These are phyloP conservation scores for Eruca vesicaria DNA, from an alignment of 441 rosid species.

Conservation along the genomic window DNA sequence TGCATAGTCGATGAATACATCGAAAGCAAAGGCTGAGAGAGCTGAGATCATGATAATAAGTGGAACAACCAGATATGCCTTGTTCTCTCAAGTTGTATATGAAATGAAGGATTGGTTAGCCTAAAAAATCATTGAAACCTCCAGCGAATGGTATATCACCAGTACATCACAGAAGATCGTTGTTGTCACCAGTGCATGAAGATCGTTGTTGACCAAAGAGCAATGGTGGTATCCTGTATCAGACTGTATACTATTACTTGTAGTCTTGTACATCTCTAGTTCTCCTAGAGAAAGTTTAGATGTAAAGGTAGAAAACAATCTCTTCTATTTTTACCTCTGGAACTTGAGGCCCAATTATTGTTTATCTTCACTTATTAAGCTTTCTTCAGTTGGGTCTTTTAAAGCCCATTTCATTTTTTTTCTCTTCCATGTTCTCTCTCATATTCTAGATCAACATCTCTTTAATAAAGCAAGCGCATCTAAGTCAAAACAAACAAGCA, in stretches of 20 bases:
- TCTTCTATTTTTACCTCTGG: background rate
- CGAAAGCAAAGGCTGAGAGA: constrained; percentile 44
- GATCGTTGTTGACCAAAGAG: background rate
- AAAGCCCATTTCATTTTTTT: background rate
- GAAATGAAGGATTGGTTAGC: constrained; percentile 42
- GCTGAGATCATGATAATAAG: constrained; percentile 54
- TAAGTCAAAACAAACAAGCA: background rate
- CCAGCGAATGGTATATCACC: constrained; percentile 11
- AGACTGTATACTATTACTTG: no score
- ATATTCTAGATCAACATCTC: background rate
- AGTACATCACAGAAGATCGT: background rate
- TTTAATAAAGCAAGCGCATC: background rate
- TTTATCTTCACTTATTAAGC: background rate
- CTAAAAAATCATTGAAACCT: constrained; percentile 44
- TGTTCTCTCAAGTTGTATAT: constrained; percentile 45
- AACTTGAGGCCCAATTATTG: background rate
- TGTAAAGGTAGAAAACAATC: background rate
- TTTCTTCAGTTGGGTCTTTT: background rate
- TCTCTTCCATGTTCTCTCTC: background rate
- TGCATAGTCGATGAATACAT: constrained; percentile 42
- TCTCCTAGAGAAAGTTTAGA: background rate
- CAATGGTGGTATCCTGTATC: background rate
- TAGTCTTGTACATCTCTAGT: constrained; percentile 24
- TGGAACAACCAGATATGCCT: no score
- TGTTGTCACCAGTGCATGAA: no score